A percentile compares a stretch with the other conserved stretches of the same genome.
These are phyloP conservation scores for Aureobasidium sp. DNA, from an alignment of 2,329 filamentous ascomycete genomes.

Conservation along the genomic window DNA sequence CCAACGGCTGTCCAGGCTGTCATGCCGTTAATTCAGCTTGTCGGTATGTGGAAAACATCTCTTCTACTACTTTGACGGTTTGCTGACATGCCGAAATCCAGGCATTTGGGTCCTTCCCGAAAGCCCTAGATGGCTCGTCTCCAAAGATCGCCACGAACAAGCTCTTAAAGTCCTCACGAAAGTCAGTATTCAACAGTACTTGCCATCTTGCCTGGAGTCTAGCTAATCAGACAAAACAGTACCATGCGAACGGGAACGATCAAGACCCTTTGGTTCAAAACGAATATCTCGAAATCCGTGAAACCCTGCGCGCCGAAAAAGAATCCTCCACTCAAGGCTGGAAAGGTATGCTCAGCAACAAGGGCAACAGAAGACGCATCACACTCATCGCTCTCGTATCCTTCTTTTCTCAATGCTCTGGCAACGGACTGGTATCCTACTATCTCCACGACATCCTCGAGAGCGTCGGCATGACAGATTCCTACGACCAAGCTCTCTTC, in stretches of 20 bases:
- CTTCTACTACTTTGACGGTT: slow-evolving; percentile 32
- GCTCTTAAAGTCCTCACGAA: slow-evolving; percentile 54
- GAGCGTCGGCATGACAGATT: slow-evolving; percentile 25
- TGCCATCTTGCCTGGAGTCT: not conserved
- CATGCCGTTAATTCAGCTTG: slow-evolving; percentile 51
- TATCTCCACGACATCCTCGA: slow-evolving; percentile 27
- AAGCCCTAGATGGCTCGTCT: slow-evolving; percentile 58
- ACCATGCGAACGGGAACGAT: slow-evolving; percentile 56
- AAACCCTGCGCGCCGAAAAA: slow-evolving; percentile 55
- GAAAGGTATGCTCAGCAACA: slow-evolving; percentile 22
- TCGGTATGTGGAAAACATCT: not conserved
- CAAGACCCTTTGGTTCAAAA: slow-evolving; percentile 55
- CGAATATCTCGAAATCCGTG: slow-evolving; percentile 59
- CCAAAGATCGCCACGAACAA: slow-evolving; percentile 56
- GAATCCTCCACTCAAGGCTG: slow-evolving; percentile 20
- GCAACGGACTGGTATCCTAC: slow-evolving; percentile 42
- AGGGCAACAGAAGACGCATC: slow-evolving; percentile 45
- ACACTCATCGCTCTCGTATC: slow-evolving; percentile 45
- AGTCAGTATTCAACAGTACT: not conserved
- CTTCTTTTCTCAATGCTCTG: slow-evolving; percentile 51
- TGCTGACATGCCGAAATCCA: slow-evolving; percentile 14
- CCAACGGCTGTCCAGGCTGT: slow-evolving; percentile 59
- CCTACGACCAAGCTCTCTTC: slow-evolving; percentile 32
- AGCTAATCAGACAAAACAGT: not conserved
- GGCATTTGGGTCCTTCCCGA: slow-evolving; percentile 62